Conservation (phyloP, 2,329 filamentous ascomycete genomes). For the Fusarium phyllophilum region DNA sequence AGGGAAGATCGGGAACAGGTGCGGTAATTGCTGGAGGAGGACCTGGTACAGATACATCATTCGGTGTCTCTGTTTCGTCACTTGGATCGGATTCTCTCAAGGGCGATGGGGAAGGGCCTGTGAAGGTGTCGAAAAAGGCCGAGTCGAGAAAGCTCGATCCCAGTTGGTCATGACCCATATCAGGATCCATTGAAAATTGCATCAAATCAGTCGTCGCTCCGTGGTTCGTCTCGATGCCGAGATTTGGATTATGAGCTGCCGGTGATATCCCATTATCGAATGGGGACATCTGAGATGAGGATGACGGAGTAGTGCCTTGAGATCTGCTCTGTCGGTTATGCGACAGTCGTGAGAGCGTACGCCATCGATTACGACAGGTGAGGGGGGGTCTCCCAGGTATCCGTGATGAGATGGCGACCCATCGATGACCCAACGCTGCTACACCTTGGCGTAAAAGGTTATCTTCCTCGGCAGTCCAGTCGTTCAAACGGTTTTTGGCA, state of each 20-base stretch:
- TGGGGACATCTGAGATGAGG: conserved; percentile 34
- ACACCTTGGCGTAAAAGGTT: conserved; percentile 40
- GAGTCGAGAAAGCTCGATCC: conserved; percentile 27
- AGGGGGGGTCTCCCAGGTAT: conserved; percentile 44
- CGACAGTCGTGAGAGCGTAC: conserved; percentile 27
- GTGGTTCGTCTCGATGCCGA: background rate
- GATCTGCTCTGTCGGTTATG: conserved; percentile 27
- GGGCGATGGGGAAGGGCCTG: conserved; percentile 25
- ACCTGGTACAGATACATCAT: background rate
- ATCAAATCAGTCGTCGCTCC: conserved; percentile 9
- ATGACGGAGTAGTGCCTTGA: conserved; percentile 35
- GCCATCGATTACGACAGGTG: conserved; percentile 46
- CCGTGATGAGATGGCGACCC: conserved; percentile 43
- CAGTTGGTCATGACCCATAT: conserved; percentile 19
- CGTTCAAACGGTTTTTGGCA: conserved; percentile 40
- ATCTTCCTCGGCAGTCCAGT: conserved; percentile 44
- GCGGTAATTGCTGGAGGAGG: background rate
- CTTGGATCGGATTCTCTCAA: conserved; percentile 12
- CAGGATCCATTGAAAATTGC: conserved; percentile 17
- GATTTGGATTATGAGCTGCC: conserved; percentile 10
- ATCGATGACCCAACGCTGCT: conserved; percentile 40
- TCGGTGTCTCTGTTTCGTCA: conserved; percentile 21
- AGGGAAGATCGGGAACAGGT: background rate
- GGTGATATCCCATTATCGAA: conserved; percentile 31
- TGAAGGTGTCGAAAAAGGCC: conserved; percentile 37